These are phyloP conservation scores for Salicornia ramosissima DNA, from an alignment of 148 eudicot species.

Conservation along the genomic window DNA sequence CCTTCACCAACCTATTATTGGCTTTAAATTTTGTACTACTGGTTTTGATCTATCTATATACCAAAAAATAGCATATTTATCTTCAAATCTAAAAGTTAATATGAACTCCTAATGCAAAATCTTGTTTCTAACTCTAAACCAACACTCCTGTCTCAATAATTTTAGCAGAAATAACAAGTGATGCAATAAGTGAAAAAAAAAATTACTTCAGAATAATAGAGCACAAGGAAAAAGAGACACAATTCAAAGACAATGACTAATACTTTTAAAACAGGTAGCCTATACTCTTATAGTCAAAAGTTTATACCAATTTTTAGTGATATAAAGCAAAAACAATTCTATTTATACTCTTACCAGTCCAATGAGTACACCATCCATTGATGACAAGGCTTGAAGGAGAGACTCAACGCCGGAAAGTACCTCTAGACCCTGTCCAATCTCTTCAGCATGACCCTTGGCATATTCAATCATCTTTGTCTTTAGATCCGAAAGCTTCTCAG, in stretches of 20 bases:
- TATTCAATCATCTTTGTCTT: conserved; percentile 25
- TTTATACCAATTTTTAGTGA: background rate
- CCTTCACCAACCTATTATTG: background rate
- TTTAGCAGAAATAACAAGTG: background rate
- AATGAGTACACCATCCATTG: conserved; percentile 9
- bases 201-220: too few species aligned
- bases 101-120: too few species aligned
- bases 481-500: conserved; percentile 13
- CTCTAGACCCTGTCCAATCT: conserved; percentile 22
- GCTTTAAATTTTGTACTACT: background rate
- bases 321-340: background rate
- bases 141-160: background rate
- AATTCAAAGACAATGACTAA: too few species aligned
- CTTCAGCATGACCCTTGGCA: conserved; percentile 17
- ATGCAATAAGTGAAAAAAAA: too few species aligned
- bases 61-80: background rate
- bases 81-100: background rate
- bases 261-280: background rate
- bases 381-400: conserved; percentile 25
- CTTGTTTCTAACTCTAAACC: background rate
- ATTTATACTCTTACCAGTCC: conserved; percentile 20
- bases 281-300: too few species aligned
- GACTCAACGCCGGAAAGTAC: conserved; percentile 27
- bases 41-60: too few species aligned
- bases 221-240: too few species aligned